Evolutionary conservation across 768 basidiomycete species (phyloP).

Genomic region (Mycena crocata): DNA sequence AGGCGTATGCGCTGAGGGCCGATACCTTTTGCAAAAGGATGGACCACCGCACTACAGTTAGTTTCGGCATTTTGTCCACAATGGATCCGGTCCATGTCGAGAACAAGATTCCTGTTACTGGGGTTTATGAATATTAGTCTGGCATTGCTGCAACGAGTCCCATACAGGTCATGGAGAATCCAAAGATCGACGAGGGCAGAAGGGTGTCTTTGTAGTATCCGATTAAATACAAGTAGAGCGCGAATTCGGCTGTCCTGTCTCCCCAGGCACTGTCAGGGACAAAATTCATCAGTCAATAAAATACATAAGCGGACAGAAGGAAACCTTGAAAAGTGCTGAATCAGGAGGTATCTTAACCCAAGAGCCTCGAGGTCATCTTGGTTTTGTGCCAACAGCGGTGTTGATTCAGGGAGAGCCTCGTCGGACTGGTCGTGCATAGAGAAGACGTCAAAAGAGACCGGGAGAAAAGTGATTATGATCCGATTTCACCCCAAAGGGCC

Average conservation of each 20-base stretch:
- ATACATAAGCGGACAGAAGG: too few relatives aligned
- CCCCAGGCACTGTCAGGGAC: slow-evolving; percentile 36
- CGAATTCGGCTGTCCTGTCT: slow-evolving; percentile 54
- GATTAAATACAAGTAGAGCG: slow-evolving; percentile 56
- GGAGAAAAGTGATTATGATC: too few relatives aligned
- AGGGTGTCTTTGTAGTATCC: slow-evolving; percentile 55
- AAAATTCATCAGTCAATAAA: neutral
- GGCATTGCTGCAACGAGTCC: slow-evolving; percentile 6
- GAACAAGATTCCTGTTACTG: slow-evolving; percentile 50
- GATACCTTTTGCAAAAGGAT: slow-evolving; percentile 56
- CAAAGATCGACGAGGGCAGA: slow-evolving; percentile 61
- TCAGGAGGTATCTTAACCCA: slow-evolving; percentile 20
- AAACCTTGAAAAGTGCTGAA: slow-evolving; percentile 28
- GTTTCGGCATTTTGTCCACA: slow-evolving; percentile 52
- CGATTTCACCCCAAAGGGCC: too few relatives aligned
- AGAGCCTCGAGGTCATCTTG: slow-evolving; percentile 10
- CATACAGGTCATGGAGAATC: slow-evolving; percentile 53
- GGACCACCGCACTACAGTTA: slow-evolving; percentile 51
- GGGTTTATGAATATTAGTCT: neutral
- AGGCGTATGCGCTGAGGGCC: slow-evolving; percentile 46
- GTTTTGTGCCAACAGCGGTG: slow-evolving; percentile 16
- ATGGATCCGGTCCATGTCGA: slow-evolving; percentile 54
- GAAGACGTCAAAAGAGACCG: too few relatives aligned
- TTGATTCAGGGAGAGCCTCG: slow-evolving; percentile 4
- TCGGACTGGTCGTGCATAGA: too few relatives aligned